Conservation (phyloP, 2,329 filamentous ascomycete genomes). For the Fusarium algeriense region DNA sequence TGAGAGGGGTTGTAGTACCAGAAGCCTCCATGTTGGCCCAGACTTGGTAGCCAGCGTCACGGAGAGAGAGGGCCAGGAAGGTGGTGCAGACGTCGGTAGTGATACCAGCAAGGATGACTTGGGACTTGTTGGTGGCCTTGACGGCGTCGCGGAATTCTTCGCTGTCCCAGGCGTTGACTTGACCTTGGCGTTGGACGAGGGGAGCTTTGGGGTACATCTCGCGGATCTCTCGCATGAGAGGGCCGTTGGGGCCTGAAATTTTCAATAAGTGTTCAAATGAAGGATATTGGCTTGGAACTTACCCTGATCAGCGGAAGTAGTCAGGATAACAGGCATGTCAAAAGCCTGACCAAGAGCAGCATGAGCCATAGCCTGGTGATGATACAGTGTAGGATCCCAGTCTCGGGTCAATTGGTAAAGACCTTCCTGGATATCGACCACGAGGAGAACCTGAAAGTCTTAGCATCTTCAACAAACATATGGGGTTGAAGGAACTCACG, state of each 20-base stretch:
- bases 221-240: constrained; percentile 75
- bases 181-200: constrained; percentile 75
- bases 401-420: constrained; percentile 67
- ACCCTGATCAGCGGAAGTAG: constrained; percentile 71
- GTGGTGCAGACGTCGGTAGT: constrained; percentile 81
- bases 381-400: constrained; percentile 73
- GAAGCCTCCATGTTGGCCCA: constrained; percentile 79
- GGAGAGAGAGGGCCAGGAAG: constrained; percentile 79
- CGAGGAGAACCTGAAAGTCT: constrained; percentile 49
- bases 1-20: constrained; percentile 72
- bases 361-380: constrained; percentile 76
- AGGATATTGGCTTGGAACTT: background rate
- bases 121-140: constrained; percentile 72
- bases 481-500: constrained; percentile 4
- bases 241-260: constrained; percentile 73
- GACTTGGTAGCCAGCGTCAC: constrained; percentile 78
- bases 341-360: constrained; percentile 75
- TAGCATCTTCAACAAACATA: fast-evolving
- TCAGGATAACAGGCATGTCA: constrained; percentile 75
- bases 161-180: constrained; percentile 85
- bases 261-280: background rate
- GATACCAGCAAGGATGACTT: constrained; percentile 79
- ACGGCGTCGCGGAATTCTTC: constrained; percentile 74
- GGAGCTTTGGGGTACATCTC: constrained; percentile 76
- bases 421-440: constrained; percentile 56